Conservation (phyloP, 805 yeast species). For the Brettanomyces sp. region DNA sequence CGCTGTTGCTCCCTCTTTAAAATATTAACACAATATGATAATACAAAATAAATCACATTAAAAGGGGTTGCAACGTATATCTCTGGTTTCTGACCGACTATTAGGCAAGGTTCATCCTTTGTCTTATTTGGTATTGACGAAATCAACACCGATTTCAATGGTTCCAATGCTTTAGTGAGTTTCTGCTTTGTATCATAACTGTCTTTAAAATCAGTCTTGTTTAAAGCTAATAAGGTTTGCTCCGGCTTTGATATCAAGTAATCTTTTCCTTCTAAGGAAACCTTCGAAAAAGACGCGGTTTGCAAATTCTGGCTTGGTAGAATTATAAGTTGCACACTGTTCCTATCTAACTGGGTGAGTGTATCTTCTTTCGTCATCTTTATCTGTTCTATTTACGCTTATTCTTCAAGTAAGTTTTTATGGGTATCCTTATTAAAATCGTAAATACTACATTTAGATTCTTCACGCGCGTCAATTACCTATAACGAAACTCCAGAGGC, state of each 20-base stretch:
- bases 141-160: conserved; percentile 33
- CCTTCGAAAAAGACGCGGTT: too few relatives aligned
- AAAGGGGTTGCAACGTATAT: conserved; percentile 32
- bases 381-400: not conserved
- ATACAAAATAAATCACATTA: conserved; percentile 31
- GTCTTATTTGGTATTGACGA: conserved; percentile 12
- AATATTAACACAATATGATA: conserved; percentile 25
- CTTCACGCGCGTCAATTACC: too few relatives aligned
- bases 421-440: too few relatives aligned
- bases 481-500: too few relatives aligned
- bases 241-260: conserved; percentile 8
- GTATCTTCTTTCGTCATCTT: conserved; percentile 6
- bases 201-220: conserved; percentile 29
- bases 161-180: conserved; percentile 21
- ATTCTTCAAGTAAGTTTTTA: too few relatives aligned
- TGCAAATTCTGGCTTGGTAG: too few relatives aligned
- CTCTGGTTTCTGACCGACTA: conserved; percentile 31
- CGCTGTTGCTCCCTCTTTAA: conserved; percentile 22
- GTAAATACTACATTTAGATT: too few relatives aligned
- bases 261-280: conserved; percentile 3
- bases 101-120: conserved; percentile 21
- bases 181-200: conserved; percentile 20
- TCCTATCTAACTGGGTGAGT: conserved; percentile 4
- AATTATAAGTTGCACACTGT: conserved; percentile 4
- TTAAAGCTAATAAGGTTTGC: conserved; percentile 29